Percentiles rank a stretch among this genome's conserved stretches.
These are phyloP conservation scores for Colletotrichum sp. DNA, from an alignment of 2,329 filamentous ascomycete genomes.

Conservation along the genomic window DNA sequence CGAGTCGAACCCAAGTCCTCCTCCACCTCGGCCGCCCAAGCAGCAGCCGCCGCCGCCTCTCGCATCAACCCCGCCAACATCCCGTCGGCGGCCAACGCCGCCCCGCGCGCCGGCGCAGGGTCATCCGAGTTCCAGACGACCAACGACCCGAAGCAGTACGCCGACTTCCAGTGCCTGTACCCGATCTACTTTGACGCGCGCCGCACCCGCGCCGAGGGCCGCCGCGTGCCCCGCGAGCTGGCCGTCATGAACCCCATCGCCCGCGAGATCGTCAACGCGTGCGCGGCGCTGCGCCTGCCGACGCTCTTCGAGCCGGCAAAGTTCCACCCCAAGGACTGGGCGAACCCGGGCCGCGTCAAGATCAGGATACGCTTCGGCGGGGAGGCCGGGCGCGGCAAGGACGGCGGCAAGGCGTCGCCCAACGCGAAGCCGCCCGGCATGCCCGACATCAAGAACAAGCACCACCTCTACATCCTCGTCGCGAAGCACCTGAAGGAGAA, in stretches of 20 bases:
- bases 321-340: constrained; percentile 95
- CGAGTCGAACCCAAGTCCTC: constrained; percentile 39
- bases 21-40: constrained; percentile 2
- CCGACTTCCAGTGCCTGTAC: constrained; percentile 88
- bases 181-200: constrained; percentile 91
- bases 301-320: constrained; percentile 90
- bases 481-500: constrained; percentile 77
- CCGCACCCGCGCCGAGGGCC: constrained; percentile 77
- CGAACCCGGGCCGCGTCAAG: constrained; percentile 89
- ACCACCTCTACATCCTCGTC: constrained; percentile 85
- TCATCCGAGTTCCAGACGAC: constrained; percentile 31
- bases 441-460: constrained; percentile 74
- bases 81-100: constrained; percentile 31
- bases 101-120: constrained; percentile 35
- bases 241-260: constrained; percentile 88
- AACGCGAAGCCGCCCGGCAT: constrained; percentile 22
- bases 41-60: constrained; percentile 25
- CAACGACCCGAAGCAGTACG: constrained; percentile 64
- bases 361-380: constrained; percentile 45
- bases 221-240: constrained; percentile 74
- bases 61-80: constrained; percentile 40
- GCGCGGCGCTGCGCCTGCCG: constrained; percentile 71
- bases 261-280: constrained; percentile 87
- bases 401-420: constrained; percentile 59
- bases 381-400: constrained; percentile 24